Evolutionary conservation across 768 basidiomycete genomes (phyloP), one percentile per base, ranked within the genome.

Genomic region (Butyriboletus loyo): DNA sequence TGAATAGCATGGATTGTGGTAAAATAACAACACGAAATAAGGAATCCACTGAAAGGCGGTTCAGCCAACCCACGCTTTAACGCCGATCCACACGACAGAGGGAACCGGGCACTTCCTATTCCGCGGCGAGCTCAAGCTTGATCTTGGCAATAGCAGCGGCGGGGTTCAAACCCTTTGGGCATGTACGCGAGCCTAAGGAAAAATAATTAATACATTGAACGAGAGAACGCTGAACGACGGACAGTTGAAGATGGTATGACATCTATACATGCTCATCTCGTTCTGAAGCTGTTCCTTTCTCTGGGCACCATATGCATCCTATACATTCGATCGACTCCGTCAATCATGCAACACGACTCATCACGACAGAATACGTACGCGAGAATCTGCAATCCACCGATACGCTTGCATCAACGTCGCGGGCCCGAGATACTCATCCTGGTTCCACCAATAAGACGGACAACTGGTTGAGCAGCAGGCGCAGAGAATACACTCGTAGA

Each of bases 381-480:
- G 78, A 42, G 92, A 96, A 68, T 98, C 96, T 1, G 95, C 94
- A 66, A 99, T 96, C 96, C 96, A 98, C 60, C 95, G 79, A 73
- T 98, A 97, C 0, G 93, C 92, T 63, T 93, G 90, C 92, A 98
- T 93, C 63, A 98, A 75, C 0, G 94, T 94, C 1, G 96, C 96
- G 7, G 96, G 96, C 32, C 96, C 95, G 36, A 99, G 87, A 72
- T 99, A 99, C 71, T 93, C 89, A 67, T 98, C 94, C 73, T 94
- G 92, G 75, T 98, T 98, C 96, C 96, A 98, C 96, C 96, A 98
- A 74, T 98, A 97, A 28, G 87, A 89, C 5, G 96, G 96, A 80
- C 96, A 99, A 39, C 89, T 90, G 0, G 96, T 98, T 38, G 94
- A 94, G 77, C 96, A 99, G 75, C 97, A 98, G 2, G 96, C 92